Percentiles rank a stretch among this genome's conserved stretches.
These are phyloP conservation scores for Serendipita vermifera DNA, from an alignment of 768 basidiomycete genomes.

Conservation along the genomic window DNA sequence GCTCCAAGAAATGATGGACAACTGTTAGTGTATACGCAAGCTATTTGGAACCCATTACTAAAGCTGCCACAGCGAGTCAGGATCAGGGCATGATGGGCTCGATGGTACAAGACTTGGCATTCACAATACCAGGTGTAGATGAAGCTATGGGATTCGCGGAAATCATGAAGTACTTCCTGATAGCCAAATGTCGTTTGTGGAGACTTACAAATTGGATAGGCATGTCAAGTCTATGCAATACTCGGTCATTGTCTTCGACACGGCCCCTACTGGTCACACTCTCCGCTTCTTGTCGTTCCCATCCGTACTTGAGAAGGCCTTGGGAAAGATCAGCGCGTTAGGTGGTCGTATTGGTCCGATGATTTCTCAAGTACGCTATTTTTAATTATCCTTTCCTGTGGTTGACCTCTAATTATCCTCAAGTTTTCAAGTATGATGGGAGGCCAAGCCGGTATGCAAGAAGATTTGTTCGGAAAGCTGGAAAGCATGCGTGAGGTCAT, in stretches of 20 bases:
- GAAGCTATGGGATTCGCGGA: conserved; percentile 99
- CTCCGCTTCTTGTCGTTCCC: conserved; percentile 99
- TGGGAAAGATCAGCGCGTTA: conserved; percentile 87
- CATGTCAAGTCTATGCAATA: conserved; percentile 99
- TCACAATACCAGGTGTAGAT: conserved; percentile 97
- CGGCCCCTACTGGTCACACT: conserved; percentile 96
- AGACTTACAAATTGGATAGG: conserved; percentile 30
- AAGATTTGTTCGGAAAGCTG: conserved; percentile 98
- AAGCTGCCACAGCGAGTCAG: conserved; percentile 48
- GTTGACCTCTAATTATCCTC: background rate
- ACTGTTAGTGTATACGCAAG: conserved; percentile 42
- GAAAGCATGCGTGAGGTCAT: conserved; percentile 95
- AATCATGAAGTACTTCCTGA: conserved; percentile 78
- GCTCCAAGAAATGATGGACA: conserved; percentile 98
- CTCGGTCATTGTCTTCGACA: conserved; percentile 99
- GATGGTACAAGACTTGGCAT: conserved; percentile 99
- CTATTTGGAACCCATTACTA: conserved; percentile 9
- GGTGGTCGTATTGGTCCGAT: conserved; percentile 94
- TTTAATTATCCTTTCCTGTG: background rate
- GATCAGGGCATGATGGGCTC: conserved; percentile 86
- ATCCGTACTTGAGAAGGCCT: conserved; percentile 89
- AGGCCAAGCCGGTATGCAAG: conserved; percentile 75
- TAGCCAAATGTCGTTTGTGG: background rate
- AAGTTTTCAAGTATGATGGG: conserved; percentile 97
- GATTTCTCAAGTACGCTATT: conserved; percentile 55